Base-by-base conservation (phyloP, 1,139 yeast species). In the Meyerozyma carpophila region DNA sequence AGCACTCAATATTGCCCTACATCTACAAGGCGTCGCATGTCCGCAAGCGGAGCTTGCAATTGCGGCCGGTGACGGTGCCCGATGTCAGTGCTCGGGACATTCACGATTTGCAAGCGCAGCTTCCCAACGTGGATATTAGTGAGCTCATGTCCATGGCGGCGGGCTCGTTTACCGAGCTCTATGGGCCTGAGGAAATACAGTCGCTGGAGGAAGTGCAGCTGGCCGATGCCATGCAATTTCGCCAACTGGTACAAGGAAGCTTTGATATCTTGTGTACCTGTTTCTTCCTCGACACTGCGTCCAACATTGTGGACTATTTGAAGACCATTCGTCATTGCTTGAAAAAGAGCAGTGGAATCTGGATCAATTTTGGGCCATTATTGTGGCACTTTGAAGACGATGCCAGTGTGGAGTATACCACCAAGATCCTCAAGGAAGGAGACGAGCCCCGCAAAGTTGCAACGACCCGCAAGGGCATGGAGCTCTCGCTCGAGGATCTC, bases 361-460 rank as follows among this genome's bases (percentile, higher is more conserved):
- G 96, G 96, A 70, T 88, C 44, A 90, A 90, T 59, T 79, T 84
- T 54, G 97, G 96, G 0, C 96, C 96, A 0, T 65, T 89, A 25
- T 62, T 85, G 43, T 89, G 96, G 94, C 96, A 90, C 62, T 84
- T 78, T 57, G 96, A 87, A 54, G 79, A 78, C 43, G 79, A 76
- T 41, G 63, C 59, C 24, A 63, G 60, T 24, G 56, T 59, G 49
- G 57, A 48, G 27, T 52, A 49, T 44, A 43, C 45, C 3, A 54
- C 51, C 40, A 50, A 46, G 36, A 48, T 50, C 21, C 47, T 46
- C 6, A 57, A 55, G 13, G 67, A 66, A 25, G 72, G 68, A 2
- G 53, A 55, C 0, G 40, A 34, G 8, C 50, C 54, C 11, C 58
- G 56, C 10, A 49, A 51, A 2, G 58, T 63, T 1, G 61, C 66